Evolutionary conservation across 2,329 filamentous ascomycete genomes (phyloP).

Genomic region (Hypoxylon rubiginosum): DNA sequence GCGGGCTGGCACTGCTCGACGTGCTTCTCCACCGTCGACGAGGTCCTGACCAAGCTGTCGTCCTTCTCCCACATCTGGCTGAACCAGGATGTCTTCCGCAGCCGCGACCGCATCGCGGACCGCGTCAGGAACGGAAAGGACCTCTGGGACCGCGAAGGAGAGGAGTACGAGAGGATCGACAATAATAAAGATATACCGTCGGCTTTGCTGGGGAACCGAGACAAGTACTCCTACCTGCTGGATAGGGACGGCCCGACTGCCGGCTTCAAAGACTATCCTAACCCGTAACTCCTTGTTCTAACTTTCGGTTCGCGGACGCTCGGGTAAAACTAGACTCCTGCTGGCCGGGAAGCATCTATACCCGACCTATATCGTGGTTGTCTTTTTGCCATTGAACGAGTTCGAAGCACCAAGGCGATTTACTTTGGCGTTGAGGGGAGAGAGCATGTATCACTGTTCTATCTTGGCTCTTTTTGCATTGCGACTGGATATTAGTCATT

Average conservation of each 20-base stretch:
- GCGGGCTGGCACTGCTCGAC: slow-evolving; percentile 74
- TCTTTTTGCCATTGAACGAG: neutral
- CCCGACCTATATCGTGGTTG: neutral
- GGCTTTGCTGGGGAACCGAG: slow-evolving; percentile 58
- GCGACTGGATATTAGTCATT: neutral
- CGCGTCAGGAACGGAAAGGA: slow-evolving; percentile 66
- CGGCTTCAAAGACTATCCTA: slow-evolving; percentile 63
- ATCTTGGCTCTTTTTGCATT: neutral
- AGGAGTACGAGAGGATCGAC: slow-evolving; percentile 64
- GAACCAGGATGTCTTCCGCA: slow-evolving; percentile 64
- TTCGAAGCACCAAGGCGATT: neutral
- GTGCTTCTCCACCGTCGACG: slow-evolving; percentile 69
- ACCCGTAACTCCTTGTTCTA: neutral
- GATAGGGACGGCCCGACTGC: slow-evolving; percentile 61
- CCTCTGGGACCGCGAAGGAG: slow-evolving; percentile 64
- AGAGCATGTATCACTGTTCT: neutral
- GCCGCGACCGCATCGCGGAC: slow-evolving; percentile 63
- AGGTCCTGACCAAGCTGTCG: slow-evolving; percentile 68
- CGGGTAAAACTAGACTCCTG: neutral
- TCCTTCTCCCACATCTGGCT: slow-evolving; percentile 68
- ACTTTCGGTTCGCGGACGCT: neutral
- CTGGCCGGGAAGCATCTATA: neutral
- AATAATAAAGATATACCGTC: slow-evolving; percentile 66
- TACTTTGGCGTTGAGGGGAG: no score
- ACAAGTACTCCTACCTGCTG: slow-evolving; percentile 61